Evolutionary conservation across 805 yeast species (phyloP).

Genomic region (Wickerhamiella qilinensis): DNA sequence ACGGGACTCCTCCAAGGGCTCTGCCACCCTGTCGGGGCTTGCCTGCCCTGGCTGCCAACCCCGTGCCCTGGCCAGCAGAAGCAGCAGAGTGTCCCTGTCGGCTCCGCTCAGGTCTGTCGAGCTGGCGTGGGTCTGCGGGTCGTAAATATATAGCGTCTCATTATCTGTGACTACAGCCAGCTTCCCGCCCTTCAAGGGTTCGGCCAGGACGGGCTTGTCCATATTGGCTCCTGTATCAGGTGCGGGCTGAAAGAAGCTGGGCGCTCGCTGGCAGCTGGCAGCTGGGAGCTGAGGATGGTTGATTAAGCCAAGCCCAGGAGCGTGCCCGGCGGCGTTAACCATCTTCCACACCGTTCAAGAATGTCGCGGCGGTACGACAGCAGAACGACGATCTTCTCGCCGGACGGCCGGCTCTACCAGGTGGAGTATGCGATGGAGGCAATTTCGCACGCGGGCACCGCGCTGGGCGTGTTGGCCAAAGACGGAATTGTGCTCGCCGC

Average conservation of each 20-base stretch:
- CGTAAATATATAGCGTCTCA: background rate
- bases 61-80: constrained; percentile 1
- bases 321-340: background rate
- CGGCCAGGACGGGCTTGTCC: background rate
- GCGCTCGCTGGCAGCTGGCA: background rate
- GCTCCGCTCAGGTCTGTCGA: background rate
- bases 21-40: background rate
- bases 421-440: constrained; percentile 93
- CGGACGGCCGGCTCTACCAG: constrained; percentile 95
- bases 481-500: constrained; percentile 95
- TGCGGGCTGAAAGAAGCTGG: background rate
- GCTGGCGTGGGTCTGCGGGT: background rate
- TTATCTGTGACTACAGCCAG: background rate
- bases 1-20: background rate
- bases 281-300: background rate
- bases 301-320: background rate
- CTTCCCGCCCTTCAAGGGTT: background rate
- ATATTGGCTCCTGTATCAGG: background rate
- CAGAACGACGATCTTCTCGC: constrained; percentile 96
- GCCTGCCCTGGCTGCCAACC: too few relatives aligned
- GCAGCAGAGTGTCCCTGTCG: background rate
- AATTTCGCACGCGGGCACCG: constrained; percentile 68
- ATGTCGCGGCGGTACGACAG: constrained; percentile 95
- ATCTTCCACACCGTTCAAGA: background rate
- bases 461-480: constrained; percentile 56